Percentiles rank a stretch among this genome's conserved stretches.
Conservation (phyloP, 192 early-diverging fungal species). For the Diversispora epigaea region DNA sequence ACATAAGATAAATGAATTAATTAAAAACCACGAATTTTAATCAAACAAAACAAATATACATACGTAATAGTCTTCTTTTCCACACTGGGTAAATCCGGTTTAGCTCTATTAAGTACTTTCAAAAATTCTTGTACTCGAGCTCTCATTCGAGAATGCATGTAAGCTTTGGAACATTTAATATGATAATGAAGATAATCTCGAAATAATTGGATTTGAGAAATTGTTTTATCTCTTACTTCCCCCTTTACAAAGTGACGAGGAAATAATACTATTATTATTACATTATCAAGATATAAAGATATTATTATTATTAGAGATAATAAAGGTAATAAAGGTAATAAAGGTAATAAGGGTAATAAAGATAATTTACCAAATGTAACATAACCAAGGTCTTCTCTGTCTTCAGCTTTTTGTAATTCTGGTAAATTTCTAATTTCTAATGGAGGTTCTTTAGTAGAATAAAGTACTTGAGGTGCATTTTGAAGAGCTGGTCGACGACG, state of each 20-base stretch:
- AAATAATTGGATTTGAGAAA: conserved; percentile 96
- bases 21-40: no score
- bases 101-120: conserved; percentile 98
- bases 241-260: conserved; percentile 80
- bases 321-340: no score
- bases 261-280: conserved; percentile 73
- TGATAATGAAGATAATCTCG: conserved; percentile 99
- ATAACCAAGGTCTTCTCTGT: conserved; percentile 87
- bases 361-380: conserved; percentile 86
- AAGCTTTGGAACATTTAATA: conserved; percentile 99
- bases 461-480: conserved; percentile 96
- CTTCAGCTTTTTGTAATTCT: conserved; percentile 54
- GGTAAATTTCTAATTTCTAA: conserved; percentile 85
- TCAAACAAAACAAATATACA: background rate
- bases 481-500: conserved; percentile 83
- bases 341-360: background rate
- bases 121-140: conserved; percentile 92
- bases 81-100: conserved; percentile 77
- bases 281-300: background rate
- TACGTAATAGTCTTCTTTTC: conserved; percentile 73
- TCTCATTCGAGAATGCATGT: conserved; percentile 98
- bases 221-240: conserved; percentile 81
- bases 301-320: no score
- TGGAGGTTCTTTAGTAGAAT: conserved; percentile 89
- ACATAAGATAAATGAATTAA: no score